These are phyloP conservation scores for Phytophthora crassamura DNA, from an alignment of 352 stramenopile species.

Conservation along the genomic window DNA sequence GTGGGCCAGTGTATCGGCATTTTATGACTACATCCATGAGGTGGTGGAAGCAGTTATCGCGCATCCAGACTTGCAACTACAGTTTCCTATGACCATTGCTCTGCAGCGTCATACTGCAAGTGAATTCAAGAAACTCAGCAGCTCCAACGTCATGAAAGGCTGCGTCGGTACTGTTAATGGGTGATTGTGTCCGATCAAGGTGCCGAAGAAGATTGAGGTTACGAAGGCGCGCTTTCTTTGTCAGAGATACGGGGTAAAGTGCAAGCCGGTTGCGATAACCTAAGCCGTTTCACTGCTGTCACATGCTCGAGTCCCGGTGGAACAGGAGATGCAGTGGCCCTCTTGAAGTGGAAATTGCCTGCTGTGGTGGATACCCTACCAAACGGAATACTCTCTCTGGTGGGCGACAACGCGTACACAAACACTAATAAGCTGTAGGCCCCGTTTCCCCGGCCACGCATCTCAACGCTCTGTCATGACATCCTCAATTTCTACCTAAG, in stretches of 20 bases:
- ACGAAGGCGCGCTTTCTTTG: too few species aligned
- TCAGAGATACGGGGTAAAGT: background rate
- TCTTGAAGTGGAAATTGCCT: background rate
- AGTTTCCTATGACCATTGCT: background rate
- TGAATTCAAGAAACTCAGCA: too few species aligned
- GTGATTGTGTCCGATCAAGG: too few species aligned
- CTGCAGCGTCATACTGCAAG: constrained; percentile 5
- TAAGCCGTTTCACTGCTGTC: constrained; percentile 1
- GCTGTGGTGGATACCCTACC: background rate
- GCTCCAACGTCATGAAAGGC: too few species aligned
- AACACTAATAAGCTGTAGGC: constrained; percentile 4
- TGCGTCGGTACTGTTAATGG: too few species aligned
- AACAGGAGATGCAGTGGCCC: background rate
- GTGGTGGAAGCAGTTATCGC: background rate
- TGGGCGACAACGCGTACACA: constrained; percentile 3
- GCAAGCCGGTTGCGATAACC: background rate
- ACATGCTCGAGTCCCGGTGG: background rate
- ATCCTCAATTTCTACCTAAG: constrained; percentile 9
- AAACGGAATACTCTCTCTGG: background rate
- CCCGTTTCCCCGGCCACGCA: background rate
- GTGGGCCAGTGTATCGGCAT: background rate
- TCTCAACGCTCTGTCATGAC: background rate
- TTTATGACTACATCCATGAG: background rate
- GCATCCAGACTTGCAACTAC: background rate
- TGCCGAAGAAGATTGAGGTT: too few species aligned